Percentiles rank a stretch among this genome's conserved stretches.
phyloP scores from a whole-genome alignment of 2,329 filamentous ascomycete genomes.

The Aspergillus sp. region DNA sequence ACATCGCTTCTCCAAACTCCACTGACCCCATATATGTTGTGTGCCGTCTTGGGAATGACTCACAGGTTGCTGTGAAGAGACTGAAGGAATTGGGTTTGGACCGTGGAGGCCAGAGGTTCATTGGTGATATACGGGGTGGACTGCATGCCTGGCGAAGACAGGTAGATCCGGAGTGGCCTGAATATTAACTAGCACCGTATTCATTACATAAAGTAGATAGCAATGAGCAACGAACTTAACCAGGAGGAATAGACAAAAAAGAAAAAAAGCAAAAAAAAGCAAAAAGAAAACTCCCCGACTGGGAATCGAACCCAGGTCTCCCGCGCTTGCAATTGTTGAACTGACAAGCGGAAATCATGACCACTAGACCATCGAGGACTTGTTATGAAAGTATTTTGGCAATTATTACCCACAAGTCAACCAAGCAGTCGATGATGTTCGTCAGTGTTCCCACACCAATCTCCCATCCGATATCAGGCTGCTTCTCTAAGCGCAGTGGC shows the following conservation, averaged over 20 bases:
- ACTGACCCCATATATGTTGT: conserved; percentile 37
- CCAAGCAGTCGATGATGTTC: no score
- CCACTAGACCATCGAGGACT: conserved; percentile 8
- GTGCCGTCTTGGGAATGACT: conserved; percentile 45
- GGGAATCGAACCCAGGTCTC: conserved; percentile 32
- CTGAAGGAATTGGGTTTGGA: conserved; percentile 35
- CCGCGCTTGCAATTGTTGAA: conserved; percentile 16
- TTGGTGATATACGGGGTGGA: conserved; percentile 39
- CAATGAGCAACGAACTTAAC: not conserved
- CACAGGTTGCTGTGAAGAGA: conserved; percentile 38
- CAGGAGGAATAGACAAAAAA: conserved; percentile 1
- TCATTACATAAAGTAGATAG: not conserved
- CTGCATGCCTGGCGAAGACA: conserved; percentile 38
- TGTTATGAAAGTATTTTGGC: no score
- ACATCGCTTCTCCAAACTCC: conserved; percentile 15
- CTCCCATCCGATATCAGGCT: no score
- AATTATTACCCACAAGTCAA: no score
- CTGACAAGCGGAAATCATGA: conserved; percentile 14
- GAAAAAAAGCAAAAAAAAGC: not conserved
- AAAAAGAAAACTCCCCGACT: conserved; percentile 5
- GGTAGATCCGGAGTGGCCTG: conserved; percentile 36
- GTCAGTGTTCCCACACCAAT: no score
- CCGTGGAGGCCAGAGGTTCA: conserved; percentile 24
- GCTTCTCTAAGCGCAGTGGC: no score
- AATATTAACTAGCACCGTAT: conserved; percentile 30